Percentiles rank a stretch among this genome's conserved stretches.
These are phyloP conservation scores for Biancaea sappan DNA, from an alignment of 306 rosid species.

Conservation along the genomic window DNA sequence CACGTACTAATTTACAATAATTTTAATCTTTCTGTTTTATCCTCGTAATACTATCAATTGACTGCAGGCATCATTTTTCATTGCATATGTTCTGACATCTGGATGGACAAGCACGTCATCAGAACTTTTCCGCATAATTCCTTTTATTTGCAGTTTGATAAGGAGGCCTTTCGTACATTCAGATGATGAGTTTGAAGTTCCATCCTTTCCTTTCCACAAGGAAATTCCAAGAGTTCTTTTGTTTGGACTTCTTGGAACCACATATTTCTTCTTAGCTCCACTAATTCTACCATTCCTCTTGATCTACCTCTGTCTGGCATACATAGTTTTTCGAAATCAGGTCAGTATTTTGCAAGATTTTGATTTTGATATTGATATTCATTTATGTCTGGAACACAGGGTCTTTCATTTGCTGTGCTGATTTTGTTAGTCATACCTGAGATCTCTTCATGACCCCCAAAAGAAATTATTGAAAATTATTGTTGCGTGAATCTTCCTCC, in stretches of 20 bases:
- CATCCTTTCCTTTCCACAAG: constrained; percentile 62
- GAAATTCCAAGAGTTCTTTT: constrained; percentile 82
- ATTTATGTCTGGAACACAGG: constrained; percentile 18
- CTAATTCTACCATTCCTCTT: constrained; percentile 88
- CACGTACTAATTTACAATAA: constrained; percentile 5
- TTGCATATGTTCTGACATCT: constrained; percentile 89
- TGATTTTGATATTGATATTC: background rate
- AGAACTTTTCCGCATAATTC: constrained; percentile 77
- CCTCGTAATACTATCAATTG: constrained; percentile 36
- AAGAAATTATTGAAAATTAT: background rate
- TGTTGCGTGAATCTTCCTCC: background rate
- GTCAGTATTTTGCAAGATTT: constrained; percentile 42
- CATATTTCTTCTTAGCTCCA: constrained; percentile 96
- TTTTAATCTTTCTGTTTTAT: constrained; percentile 22
- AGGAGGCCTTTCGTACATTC: constrained; percentile 54
- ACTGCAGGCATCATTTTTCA: constrained; percentile 87
- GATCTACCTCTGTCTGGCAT: constrained; percentile 73
- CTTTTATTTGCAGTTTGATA: constrained; percentile 58
- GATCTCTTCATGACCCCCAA: background rate
- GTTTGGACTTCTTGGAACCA: constrained; percentile 91
- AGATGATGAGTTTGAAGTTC: constrained; percentile 67
- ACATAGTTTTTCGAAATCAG: constrained; percentile 84
- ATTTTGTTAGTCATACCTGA: constrained; percentile 9
- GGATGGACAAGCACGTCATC: constrained; percentile 92
- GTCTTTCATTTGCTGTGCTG: constrained; percentile 25